Percentiles rank a stretch among this genome's conserved stretches.
Conservation (phyloP, 306 rosid species). For the Elaeagnus macrophylla region DNA sequence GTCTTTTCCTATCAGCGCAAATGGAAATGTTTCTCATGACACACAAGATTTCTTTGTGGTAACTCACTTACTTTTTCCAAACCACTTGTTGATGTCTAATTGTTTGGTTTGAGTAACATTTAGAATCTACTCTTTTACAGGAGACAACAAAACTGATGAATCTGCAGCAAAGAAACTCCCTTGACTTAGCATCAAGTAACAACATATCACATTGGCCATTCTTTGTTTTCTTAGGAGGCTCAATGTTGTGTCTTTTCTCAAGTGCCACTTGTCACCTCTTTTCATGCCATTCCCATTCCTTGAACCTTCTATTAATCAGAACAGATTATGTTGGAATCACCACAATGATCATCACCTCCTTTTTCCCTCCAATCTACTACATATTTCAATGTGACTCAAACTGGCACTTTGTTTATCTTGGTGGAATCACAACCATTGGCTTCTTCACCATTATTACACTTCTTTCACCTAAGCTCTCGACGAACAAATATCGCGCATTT, state of each 20-base stretch:
- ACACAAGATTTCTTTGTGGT: conserved; percentile 36
- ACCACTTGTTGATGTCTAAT: background rate
- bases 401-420: conserved; percentile 77
- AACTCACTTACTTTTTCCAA: conserved; percentile 5
- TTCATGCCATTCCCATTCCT: conserved; percentile 62
- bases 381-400: conserved; percentile 73
- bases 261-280: conserved; percentile 94
- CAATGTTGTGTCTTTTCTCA: conserved; percentile 88
- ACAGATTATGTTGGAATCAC: conserved; percentile 75
- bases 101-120: background rate
- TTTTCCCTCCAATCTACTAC: conserved; percentile 91
- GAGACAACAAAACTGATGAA: conserved; percentile 45
- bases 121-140: conserved; percentile 25
- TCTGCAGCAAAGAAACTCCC: conserved; percentile 36
- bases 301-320: conserved; percentile 50
- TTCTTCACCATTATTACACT: conserved; percentile 55
- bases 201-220: conserved; percentile 67
- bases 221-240: conserved; percentile 74
- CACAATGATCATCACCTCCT: conserved; percentile 89
- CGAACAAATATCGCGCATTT: conserved; percentile 42
- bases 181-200: conserved; percentile 21
- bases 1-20: conserved; percentile 39
- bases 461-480: conserved; percentile 54
- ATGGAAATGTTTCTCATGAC: conserved; percentile 51
- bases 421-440: conserved; percentile 79